Evolutionary conservation across 1,284 basidiomycete genomes (phyloP).

Genomic region (Leucoagaricus sp.): DNA sequence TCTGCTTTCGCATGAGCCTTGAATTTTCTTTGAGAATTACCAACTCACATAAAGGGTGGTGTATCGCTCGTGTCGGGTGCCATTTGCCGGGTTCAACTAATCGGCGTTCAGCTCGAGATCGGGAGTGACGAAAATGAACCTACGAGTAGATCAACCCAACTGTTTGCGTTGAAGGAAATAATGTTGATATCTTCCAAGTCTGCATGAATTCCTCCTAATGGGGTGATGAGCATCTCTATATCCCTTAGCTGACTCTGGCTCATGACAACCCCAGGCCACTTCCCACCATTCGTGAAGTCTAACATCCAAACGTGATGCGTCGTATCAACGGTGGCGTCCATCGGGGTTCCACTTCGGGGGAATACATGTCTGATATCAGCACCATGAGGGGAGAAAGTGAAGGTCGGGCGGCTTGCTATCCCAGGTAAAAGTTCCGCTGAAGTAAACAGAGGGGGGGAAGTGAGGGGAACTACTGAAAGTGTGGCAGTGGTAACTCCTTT

Average conservation of each 20-base stretch:
- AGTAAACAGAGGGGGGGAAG: conserved; percentile 39
- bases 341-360: conserved; percentile 36
- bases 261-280: conserved; percentile 60
- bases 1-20: conserved; percentile 36
- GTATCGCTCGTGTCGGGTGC: conserved; percentile 51
- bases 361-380: conserved; percentile 51
- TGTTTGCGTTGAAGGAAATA: conserved; percentile 53
- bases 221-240: conserved; percentile 62
- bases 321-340: conserved; percentile 16
- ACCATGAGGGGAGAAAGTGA: conserved; percentile 42
- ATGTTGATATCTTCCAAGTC: conserved; percentile 41
- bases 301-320: conserved; percentile 60
- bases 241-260: conserved; percentile 71
- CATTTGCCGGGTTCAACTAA: conserved; percentile 48
- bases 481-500: conserved; percentile 59
- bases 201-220: conserved; percentile 47
- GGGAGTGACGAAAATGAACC: conserved; percentile 19
- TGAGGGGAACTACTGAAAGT: conserved; percentile 48
- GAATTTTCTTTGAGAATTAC: background rate
- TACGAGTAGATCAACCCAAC: conserved; percentile 74
- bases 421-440: conserved; percentile 43
- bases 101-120: background rate
- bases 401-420: conserved; percentile 46
- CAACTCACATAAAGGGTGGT: conserved; percentile 45
- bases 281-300: conserved; percentile 65